phyloP scores from a whole-genome alignment of 495 filamentous ascomycete genomes.

The Rostrohypoxylon terebratum region DNA sequence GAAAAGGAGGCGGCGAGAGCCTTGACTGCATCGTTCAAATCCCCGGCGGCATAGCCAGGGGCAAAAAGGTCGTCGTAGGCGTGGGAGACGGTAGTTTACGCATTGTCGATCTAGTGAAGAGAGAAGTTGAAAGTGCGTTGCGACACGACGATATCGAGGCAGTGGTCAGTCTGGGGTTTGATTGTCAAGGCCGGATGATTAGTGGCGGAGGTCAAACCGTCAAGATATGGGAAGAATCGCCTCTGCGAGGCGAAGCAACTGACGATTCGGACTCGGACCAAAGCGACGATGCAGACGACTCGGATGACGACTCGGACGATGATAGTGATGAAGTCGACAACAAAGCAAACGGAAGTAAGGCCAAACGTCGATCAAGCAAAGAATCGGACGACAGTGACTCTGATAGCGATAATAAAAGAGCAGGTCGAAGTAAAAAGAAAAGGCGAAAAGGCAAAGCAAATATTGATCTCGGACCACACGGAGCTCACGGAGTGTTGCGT shows the following conservation, averaged over 20 bases:
- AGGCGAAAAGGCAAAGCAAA: constrained; percentile 60
- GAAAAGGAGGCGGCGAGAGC: constrained; percentile 70
- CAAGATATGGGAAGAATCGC: constrained; percentile 83
- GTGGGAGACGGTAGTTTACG: constrained; percentile 75
- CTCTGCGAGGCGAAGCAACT: constrained; percentile 52
- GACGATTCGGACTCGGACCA: constrained; percentile 58
- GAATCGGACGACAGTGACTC: constrained; percentile 49
- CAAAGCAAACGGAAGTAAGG: constrained; percentile 48
- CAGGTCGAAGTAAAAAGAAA: constrained; percentile 55
- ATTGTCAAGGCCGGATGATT: constrained; percentile 84
- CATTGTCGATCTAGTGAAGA: constrained; percentile 57
- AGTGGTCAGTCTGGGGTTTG: constrained; percentile 81
- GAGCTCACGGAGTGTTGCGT: constrained; percentile 69
- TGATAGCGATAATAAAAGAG: constrained; percentile 48
- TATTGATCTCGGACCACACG: constrained; percentile 63
- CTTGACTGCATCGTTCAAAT: constrained; percentile 76
- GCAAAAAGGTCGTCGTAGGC: constrained; percentile 78
- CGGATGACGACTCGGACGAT: constrained; percentile 58
- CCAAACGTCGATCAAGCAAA: constrained; percentile 61
- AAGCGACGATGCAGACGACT: constrained; percentile 58
- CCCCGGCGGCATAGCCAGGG: constrained; percentile 72
- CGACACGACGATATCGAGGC: constrained; percentile 87
- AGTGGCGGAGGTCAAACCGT: constrained; percentile 84
- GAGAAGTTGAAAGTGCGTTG: constrained; percentile 62
- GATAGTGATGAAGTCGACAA: constrained; percentile 55